These are phyloP conservation scores for Botrytis fragariae DNA, from an alignment of 2,329 filamentous ascomycete species.

Conservation along the genomic window DNA sequence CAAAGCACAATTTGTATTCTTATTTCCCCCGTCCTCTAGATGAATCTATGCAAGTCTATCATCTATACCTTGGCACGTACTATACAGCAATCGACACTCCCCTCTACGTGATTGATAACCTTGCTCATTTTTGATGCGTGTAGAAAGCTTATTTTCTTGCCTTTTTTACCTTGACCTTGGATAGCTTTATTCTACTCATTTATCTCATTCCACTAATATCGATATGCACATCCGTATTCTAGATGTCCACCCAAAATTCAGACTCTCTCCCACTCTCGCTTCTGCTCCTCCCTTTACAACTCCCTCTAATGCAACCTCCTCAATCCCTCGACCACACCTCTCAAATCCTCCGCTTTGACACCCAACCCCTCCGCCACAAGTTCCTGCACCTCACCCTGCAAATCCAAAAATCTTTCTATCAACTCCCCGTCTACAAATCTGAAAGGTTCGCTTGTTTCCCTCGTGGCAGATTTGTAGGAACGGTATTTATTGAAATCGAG, in stretches of 20 bases:
- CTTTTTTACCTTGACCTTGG: background rate
- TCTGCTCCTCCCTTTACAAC: background rate
- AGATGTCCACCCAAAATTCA: background rate
- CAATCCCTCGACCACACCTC: constrained; percentile 60
- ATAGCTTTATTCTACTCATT: background rate
- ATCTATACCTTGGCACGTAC: background rate
- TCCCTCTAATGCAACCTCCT: constrained; percentile 56
- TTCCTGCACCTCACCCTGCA: constrained; percentile 57
- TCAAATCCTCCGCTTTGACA: constrained; percentile 60
- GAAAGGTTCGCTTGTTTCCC: constrained; percentile 71
- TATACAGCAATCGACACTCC: background rate
- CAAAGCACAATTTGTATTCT: background rate
- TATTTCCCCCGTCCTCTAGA: background rate
- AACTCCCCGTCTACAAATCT: constrained; percentile 92
- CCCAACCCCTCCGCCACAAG: constrained; percentile 54
- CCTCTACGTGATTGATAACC: background rate
- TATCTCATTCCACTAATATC: background rate
- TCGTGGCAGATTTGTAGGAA: constrained; percentile 72
- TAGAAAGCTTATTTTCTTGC: background rate
- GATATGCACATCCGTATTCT: background rate
- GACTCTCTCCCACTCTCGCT: background rate
- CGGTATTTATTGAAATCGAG: constrained; percentile 77
- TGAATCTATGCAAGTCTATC: background rate
- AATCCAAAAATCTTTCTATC: constrained; percentile 78
- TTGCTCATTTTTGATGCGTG: background rate